Evolutionary conservation across 352 stramenopile genomes (phyloP), one percentile per base, ranked within the genome.

Genomic region (Pythium brassicae): DNA sequence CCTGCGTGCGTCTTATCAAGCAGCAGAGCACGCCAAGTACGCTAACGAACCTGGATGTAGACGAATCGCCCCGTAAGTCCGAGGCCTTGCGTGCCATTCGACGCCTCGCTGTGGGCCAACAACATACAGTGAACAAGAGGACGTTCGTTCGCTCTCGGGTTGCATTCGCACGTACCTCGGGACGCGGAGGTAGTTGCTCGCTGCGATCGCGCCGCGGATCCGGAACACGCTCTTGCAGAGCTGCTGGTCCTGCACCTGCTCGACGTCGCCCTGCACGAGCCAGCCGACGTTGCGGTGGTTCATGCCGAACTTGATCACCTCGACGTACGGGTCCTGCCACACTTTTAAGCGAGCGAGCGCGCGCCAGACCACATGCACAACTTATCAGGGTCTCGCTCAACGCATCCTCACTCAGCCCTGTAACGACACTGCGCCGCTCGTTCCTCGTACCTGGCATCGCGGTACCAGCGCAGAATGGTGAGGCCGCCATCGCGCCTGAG

Each of bases 281-380:
- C 65, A 88, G 5, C 81, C 81, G 39, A 90, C 64, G 10, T 59
- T 75, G 29, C 62, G 65, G 50, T 87, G 75, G 10, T 78, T 81
- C 59, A 90, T 74, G 2, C 75, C 80, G 47, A 83, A 80, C 51
- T 87, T 87, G 65, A 95, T 76, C 32, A 94, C 82, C 55, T 95
- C 83, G n/a, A 94, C 84, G 43, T 83, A 93, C 45, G 86, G 86
- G 53, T 88, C 74, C 66, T 94, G 86, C 86, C 86, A 94, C 9
- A 92, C 80, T 93, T 12, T 17, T 7, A 11, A 47, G 39, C 20
- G n/a, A 45, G 39, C 19, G 39, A 45, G 15, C 39, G 39, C 12
- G 8, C 1, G 19, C 19, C 37, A 8, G 5, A 35, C 29, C 29
- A 35, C 5, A 35, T 10, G 29, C n/a, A 35, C 29, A 35, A 10